These are phyloP conservation scores for Crithidia bombi DNA, from an alignment of 208 protist genomes.

Conservation along the genomic window DNA sequence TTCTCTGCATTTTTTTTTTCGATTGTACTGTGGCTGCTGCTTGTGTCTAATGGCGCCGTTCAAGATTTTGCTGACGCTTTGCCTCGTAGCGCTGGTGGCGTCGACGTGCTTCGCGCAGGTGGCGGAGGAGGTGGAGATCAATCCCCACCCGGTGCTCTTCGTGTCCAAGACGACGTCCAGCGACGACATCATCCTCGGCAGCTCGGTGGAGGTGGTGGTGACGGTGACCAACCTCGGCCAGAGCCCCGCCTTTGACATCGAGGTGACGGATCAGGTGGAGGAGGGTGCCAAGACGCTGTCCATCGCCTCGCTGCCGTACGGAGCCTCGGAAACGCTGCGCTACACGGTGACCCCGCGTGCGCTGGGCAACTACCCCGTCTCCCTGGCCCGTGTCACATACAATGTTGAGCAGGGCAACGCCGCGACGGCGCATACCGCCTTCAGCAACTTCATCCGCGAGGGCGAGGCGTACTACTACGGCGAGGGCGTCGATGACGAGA, in stretches of 20 bases:
- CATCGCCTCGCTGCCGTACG: slow-evolving; percentile 61
- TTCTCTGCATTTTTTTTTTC: neutral
- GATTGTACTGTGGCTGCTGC: too few relatives aligned
- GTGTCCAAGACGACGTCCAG: slow-evolving; percentile 79
- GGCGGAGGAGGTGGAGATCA: slow-evolving; percentile 26
- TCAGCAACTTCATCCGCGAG: slow-evolving; percentile 89
- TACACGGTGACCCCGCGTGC: slow-evolving; percentile 74
- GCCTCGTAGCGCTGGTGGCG: slow-evolving; percentile 28
- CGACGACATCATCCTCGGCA: slow-evolving; percentile 77
- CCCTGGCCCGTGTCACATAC: slow-evolving; percentile 76
- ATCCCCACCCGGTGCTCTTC: slow-evolving; percentile 68
- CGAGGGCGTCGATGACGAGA: slow-evolving; percentile 80
- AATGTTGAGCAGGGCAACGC: slow-evolving; percentile 64
- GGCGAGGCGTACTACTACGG: slow-evolving; percentile 72
- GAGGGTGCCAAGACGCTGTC: slow-evolving; percentile 57
- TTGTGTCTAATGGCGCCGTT: slow-evolving; percentile 21
- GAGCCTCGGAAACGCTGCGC: slow-evolving; percentile 62
- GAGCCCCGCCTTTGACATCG: slow-evolving; percentile 76
- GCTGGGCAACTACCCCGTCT: slow-evolving; percentile 75
- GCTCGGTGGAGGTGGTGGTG: slow-evolving; percentile 73
- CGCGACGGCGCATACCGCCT: slow-evolving; percentile 44
- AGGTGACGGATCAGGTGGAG: slow-evolving; percentile 63
- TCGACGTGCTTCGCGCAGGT: slow-evolving; percentile 32
- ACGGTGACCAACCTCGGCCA: slow-evolving; percentile 84
- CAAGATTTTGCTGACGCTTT: slow-evolving; percentile 28